phyloP scores from a whole-genome alignment of 1,284 basidiomycete species.

The Cutaneotrichosporon cyanovorans region DNA sequence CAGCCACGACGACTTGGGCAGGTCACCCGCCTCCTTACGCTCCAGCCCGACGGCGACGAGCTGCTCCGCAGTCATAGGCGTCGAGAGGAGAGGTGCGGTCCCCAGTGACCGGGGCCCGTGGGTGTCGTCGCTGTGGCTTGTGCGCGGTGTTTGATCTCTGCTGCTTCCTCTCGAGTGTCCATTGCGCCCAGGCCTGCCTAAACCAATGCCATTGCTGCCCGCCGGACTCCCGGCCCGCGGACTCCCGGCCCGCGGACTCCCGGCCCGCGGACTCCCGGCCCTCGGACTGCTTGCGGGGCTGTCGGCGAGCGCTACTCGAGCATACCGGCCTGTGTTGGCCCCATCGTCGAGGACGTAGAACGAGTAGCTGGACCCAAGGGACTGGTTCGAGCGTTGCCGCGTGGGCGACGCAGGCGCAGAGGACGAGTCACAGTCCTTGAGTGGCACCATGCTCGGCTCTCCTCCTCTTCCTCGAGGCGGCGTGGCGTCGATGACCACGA shows the following conservation, averaged over 20 bases:
- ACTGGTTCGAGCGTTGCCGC: background rate
- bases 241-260: no score
- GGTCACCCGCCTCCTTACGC: slow-evolving; percentile 33
- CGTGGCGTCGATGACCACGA: slow-evolving; percentile 6
- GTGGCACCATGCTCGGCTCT: slow-evolving; percentile 20
- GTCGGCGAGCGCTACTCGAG: slow-evolving; percentile 19
- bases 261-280: no score
- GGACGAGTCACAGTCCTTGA: slow-evolving; percentile 16
- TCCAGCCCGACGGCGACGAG: slow-evolving; percentile 30
- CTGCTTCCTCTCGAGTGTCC: no score
- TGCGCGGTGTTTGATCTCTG: no score
- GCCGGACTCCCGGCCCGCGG: no score
- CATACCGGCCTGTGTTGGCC: slow-evolving; percentile 23
- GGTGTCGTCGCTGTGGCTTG: no score
- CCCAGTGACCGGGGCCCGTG: no score
- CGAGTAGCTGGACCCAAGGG: slow-evolving; percentile 22
- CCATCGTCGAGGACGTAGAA: slow-evolving; percentile 34
- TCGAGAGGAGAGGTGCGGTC: background rate
- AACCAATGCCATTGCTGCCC: no score
- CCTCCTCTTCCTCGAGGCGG: background rate
- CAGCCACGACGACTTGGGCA: slow-evolving; percentile 39
- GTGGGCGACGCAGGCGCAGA: background rate
- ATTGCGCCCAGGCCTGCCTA: no score
- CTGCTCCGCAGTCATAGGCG: slow-evolving; percentile 11
- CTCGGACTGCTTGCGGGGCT: no score